Evolutionary conservation across 106 monocot species (phyloP), one percentile per base, ranked within the genome.

Genomic region (Apostasia ramifera): DNA sequence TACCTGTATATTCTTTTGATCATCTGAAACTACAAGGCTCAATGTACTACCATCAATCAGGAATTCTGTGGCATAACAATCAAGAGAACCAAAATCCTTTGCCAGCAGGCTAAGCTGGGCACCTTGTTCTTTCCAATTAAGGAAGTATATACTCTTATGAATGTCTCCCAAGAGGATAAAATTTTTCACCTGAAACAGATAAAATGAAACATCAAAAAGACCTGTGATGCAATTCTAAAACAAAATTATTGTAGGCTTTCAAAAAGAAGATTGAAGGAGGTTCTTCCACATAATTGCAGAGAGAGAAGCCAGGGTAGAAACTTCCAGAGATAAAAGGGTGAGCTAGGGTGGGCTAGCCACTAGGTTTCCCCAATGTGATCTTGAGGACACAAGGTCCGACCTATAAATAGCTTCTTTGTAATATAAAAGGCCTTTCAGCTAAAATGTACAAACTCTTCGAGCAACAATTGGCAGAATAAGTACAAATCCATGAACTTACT

Each of bases 71-170:
- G 97, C 92, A 83, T 77, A 98, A 81, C 92, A 93, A 81, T 98
- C 85, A 55, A 98, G 93, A 49, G 97, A 81, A 53, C 87, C 89
- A 90, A 98, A 98, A 88, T 98, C 97, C 77, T 98, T 98, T 2
- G 97, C 92, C 70, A 98, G 77, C 70, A 98, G 74, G 68, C 79
- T 98, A 61, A 98, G 69, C 57, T 98, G 97, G 67, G 92, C 83
- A 79, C 92, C 92, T 74, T 98, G 92, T 73, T 98, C 97, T 81
- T 93, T 98, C 97, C 97, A 98, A 63, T 75, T 98, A 13, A 98
- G 85, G 71, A 98, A 98, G 68, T 90, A 93, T 61, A 98, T 83
- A 75, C 97, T 98, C 80, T 98, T 98, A 51, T 98, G 97, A 61
- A 98, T 80, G 73, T 93, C 97, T 54, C 97, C 97, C 68, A 98